Evolutionary conservation across 1,284 basidiomycete species (phyloP).

Genomic region (Afroboletus lepidellus): DNA sequence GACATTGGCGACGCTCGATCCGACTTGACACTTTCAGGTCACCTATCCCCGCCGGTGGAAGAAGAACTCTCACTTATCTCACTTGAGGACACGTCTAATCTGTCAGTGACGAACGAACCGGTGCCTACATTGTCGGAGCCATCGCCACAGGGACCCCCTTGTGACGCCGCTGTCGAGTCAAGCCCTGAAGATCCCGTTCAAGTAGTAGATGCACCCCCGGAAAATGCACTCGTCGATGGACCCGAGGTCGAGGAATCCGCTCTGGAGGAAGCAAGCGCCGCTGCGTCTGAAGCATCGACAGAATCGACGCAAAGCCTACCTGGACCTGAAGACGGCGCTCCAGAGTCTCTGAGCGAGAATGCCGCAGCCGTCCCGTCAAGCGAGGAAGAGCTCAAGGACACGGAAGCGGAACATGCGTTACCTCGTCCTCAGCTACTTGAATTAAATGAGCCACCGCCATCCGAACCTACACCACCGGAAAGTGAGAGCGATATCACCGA

Average conservation of each 20-base stretch:
- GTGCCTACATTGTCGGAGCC: neutral
- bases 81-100: conserved; percentile 20
- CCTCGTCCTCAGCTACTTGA: conserved; percentile 17
- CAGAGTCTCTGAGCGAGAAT: conserved; percentile 4
- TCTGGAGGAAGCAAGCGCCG: conserved; percentile 5
- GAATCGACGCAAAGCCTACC: conserved; percentile 7
- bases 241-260: conserved; percentile 6
- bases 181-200: conserved; percentile 10
- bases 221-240: conserved; percentile 4
- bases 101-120: neutral
- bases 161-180: conserved; percentile 10
- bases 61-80: conserved; percentile 30
- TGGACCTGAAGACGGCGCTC: conserved; percentile 2
- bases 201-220: conserved; percentile 1
- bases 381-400: conserved; percentile 3
- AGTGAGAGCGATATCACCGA: conserved; percentile 38
- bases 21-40: conserved; percentile 16
- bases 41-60: conserved; percentile 33
- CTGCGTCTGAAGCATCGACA: conserved; percentile 2
- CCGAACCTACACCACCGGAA: conserved; percentile 33
- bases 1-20: conserved; percentile 25
- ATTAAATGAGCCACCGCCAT: conserved; percentile 31
- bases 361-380: conserved; percentile 1
- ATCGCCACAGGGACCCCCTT: neutral
- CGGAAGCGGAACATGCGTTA: conserved; percentile 15